Evolutionary conservation across 1,284 basidiomycete genomes (phyloP).

Genomic region (Gymnopus androsaceus): DNA sequence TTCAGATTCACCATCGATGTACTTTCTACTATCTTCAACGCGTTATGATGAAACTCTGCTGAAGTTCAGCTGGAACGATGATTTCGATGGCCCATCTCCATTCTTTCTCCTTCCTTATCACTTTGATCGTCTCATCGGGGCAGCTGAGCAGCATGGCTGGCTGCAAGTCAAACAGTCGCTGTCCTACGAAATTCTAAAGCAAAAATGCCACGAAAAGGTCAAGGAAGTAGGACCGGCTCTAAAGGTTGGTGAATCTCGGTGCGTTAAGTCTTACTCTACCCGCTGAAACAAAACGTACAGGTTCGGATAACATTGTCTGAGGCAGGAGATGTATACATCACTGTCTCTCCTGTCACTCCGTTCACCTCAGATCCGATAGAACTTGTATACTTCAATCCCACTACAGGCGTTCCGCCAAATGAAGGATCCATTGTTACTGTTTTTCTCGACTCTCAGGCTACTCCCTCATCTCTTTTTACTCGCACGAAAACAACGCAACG

Average conservation of each 20-base stretch:
- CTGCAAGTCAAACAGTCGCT: conserved; percentile 33
- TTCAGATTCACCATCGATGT: conserved; percentile 16
- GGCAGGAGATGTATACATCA: conserved; percentile 45
- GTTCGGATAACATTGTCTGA: conserved; percentile 56
- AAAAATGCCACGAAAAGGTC: conserved; percentile 46
- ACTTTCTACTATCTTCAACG: conserved; percentile 53
- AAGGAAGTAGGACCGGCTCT: conserved; percentile 22
- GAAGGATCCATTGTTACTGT: conserved; percentile 32
- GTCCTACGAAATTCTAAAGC: conserved; percentile 40
- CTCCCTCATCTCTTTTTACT: conserved; percentile 57
- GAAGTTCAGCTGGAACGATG: conserved; percentile 55
- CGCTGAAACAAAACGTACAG: conserved; percentile 33
- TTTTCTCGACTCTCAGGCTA: conserved; percentile 55
- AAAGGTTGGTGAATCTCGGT: conserved; percentile 7
- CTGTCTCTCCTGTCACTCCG: conserved; percentile 39
- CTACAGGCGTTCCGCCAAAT: conserved; percentile 21
- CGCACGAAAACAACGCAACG: conserved; percentile 71
- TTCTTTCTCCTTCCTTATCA: conserved; percentile 65
- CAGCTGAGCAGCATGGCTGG: conserved; percentile 56
- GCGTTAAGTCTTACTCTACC: not conserved
- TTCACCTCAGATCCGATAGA: conserved; percentile 48
- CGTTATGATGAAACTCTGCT: conserved; percentile 58
- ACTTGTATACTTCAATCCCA: conserved; percentile 39
- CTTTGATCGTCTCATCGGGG: conserved; percentile 53
- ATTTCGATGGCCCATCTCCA: conserved; percentile 47